Base-by-base conservation (phyloP, 1,284 basidiomycete genomes). In the Rhodotorula sp. region DNA sequence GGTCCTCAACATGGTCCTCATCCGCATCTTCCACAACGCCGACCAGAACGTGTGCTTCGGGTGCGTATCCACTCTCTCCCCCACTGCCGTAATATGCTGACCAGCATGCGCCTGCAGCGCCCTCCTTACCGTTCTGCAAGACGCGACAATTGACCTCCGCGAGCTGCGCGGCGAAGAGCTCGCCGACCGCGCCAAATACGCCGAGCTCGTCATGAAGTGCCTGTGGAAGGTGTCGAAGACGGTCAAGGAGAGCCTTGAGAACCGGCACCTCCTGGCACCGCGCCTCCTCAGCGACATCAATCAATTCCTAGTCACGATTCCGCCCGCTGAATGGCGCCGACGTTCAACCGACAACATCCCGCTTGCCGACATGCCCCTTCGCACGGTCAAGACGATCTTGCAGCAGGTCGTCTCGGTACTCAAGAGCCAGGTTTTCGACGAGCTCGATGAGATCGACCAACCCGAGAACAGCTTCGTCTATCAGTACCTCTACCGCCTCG, bases 1-100 rank as follows among this genome's bases (percentile, higher is more conserved):
- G 70, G 97, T 97, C 82, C 93, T 99, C 82, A 99, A 99, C 82
- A 96, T 97, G 89, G 95, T 99, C 70, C 91, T 99, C 70, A 85
- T 99, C 66, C 89, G 95, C 41, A 83, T 96, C 64, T 96, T 99
- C 82, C 91, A 93, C 46, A 94, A 94, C 25, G 91, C 92, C 44
- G 87, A 94, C 76, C 87, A 92, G 71, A 94, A 96, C 86, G 89
- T 92, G 0, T 91, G 98, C 62, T 97, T 97, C 84, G 87, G 91
- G 90, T 94, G 76, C 79, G 89, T 81, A 27, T n/a, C 9, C 27
- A 13, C 27, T 32, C 19, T 32, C 22, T 61, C n/a, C 39, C 1
- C 3, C 29, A 0, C 27, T n/a, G n/a, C 8, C 12, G 10, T 13
- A 3, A 3, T 19, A 19, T 10, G 5, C 44, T 60, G 21, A 60